Base-by-base conservation (phyloP, 2,329 filamentous ascomycete genomes). In the Lecanosticta acicola region DNA sequence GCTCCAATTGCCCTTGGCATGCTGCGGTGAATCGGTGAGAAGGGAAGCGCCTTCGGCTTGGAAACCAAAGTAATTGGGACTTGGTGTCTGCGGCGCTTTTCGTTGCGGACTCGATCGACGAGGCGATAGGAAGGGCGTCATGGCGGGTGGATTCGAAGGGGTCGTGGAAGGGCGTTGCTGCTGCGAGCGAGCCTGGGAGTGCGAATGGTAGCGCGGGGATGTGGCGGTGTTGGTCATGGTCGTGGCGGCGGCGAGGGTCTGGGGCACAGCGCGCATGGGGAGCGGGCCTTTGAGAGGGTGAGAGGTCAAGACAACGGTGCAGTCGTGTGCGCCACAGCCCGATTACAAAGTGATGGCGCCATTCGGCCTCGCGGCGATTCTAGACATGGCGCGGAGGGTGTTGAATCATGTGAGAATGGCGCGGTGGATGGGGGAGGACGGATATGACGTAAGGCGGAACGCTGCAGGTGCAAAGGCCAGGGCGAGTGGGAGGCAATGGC, bases 41-140 rank as follows among this genome's bases (percentile, higher is more conserved):
- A 83, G 81, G 50, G 81, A 76, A 18, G 77, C 73, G 50, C 86
- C 67, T 16, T 79, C 65, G 48, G 88, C 82, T 21, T 81, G 73
- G 49, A 94, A 79, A 45, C 85, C 86, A 64, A 95, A 95, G 67
- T 95, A 95, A 64, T 90, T 94, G 10, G 88, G 87, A 63, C 87
- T 91, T 18, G 75, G 65, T 14, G 51, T 52, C 16, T 50, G 43
- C 19, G 52, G 52, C n/a, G 44, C 39, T 10, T 49, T 37, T 45
- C 46, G 50, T 36, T 50, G 53, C 33, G 58, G 48, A 42, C 49
- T 53, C 35, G 52, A 17, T 19, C 56, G 45, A 24, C 51, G 57
- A 11, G 56, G 57, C 11, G 57, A 55, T 33, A 64, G 53, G 35
- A 62, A 55, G 14, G 63, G 62, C 34, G 58, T 55, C 57, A 61